Evolutionary conservation across 2,329 filamentous ascomycete species (phyloP), one percentile per base, ranked within the genome.

Genomic region (Pseudopithomyces maydicus): DNA sequence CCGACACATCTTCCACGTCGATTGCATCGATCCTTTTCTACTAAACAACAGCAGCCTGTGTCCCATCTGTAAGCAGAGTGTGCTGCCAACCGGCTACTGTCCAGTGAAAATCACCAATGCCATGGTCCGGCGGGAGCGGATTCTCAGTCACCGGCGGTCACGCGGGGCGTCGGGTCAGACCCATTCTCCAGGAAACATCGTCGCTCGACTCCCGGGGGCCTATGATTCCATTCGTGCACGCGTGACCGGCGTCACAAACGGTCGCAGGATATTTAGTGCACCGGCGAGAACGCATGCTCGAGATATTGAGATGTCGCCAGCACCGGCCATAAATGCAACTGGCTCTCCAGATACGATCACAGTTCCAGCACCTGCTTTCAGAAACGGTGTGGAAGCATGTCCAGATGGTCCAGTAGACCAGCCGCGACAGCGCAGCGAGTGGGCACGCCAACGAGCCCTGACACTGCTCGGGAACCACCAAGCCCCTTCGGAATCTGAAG

Each of bases 1-100:
- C 67, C 88, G 90, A 0, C 95, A 99, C 73, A 94, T 98, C 55
- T 99, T 93, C 75, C 94, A 99, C 64, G 89, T 91, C 0, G 89
- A 90, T 62, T 99, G 95, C 70, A 93, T 98, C 62, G 93, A 98
- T 70, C 85, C 88, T 20, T 97, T 95, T 67, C 81, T 98, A 12
- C 82, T 84, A 42, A 83, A 87, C 53, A 89, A 89, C 70, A 96
- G 90, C 71, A 96, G 91, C 17, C 82, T 97, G 1, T 99, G 95
- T 69, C 94, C 95, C 0, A 81, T 96, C 66, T 99, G 95, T 81
- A 97, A 97, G 74, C 50, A 88, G 58, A 90, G 85, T 48, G 91
- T 93, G 68, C 78, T 97, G 1, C 92, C 93, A 68, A 73, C 65
- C 79, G 91, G 81, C 17, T 83, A 77, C 51, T 82, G 80, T 58